A percentile compares a stretch with the other conserved stretches of the same genome.
Conservation (phyloP, 345 rosid species). For the Gossypium herbaceum region DNA sequence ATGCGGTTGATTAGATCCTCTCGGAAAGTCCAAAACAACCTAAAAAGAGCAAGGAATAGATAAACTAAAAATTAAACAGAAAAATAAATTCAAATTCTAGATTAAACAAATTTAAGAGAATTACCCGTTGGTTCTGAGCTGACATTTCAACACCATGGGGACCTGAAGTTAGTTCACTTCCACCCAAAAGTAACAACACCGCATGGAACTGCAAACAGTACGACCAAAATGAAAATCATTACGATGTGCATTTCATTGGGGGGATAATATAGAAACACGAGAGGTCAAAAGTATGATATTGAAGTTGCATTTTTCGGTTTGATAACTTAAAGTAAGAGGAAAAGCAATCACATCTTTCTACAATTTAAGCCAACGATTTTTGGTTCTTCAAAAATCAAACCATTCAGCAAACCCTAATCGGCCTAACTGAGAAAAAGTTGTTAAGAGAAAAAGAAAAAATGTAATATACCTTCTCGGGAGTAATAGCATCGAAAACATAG, state of each 20-base stretch:
- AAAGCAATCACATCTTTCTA: background rate
- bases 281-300: background rate
- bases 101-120: background rate
- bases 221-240: background rate
- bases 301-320: background rate
- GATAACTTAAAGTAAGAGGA: slow-evolving; percentile 8
- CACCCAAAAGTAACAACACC: background rate
- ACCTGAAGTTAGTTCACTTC: background rate
- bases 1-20: slow-evolving; percentile 1
- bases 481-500: slow-evolving; percentile 1
- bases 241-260: background rate
- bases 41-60: background rate
- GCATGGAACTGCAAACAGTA: background rate
- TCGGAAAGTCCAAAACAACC: background rate
- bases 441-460: background rate
- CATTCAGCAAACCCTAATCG: background rate
- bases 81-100: background rate
- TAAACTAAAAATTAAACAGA: background rate
- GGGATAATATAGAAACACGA: background rate
- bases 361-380: background rate
- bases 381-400: background rate
- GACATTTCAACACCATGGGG: background rate
- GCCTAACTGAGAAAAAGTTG: background rate
- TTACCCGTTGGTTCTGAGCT: background rate
- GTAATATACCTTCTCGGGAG: background rate